These are phyloP conservation scores for Ceratobasidium sp. DNA, from an alignment of 1,284 basidiomycete species.

Conservation along the genomic window DNA sequence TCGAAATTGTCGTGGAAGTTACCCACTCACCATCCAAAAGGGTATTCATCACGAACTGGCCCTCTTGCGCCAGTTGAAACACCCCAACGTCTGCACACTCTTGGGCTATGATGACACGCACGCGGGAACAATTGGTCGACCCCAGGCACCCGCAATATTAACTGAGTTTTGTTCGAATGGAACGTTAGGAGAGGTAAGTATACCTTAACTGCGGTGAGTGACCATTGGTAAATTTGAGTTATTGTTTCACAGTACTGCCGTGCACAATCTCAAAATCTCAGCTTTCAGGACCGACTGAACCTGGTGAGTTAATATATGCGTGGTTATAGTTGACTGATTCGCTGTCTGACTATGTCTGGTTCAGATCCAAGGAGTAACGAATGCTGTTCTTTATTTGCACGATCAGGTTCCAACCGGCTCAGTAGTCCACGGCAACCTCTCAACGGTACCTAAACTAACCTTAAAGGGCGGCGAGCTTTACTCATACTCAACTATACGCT, in stretches of 20 bases:
- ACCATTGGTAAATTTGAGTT: neutral
- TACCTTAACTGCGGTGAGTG: neutral
- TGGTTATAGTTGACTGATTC: too few species aligned
- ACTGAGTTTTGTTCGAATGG: conserved; percentile 11
- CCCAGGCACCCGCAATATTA: neutral
- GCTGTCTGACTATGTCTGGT: too few species aligned
- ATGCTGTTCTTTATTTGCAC: conserved; percentile 4
- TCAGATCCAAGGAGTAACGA: neutral
- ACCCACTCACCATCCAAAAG: neutral
- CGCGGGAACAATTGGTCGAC: conserved; percentile 1
- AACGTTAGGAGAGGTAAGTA: neutral
- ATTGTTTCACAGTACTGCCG: neutral
- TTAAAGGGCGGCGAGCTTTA: neutral
- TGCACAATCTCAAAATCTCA: neutral
- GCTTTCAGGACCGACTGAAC: neutral
- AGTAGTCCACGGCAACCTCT: conserved; percentile 6
- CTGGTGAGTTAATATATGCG: neutral
- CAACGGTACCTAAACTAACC: neutral
- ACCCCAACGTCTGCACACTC: neutral
- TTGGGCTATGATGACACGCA: conserved; percentile 1
- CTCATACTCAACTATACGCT: neutral
- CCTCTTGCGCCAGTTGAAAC: conserved; percentile 12
- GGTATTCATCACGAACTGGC: conserved; percentile 16
- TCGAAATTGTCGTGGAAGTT: neutral
- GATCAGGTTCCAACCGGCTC: neutral